Evolutionary conservation across 345 rosid species (phyloP), one percentile per base, ranked within the genome.

Genomic region (Tarenaya hassleriana): DNA sequence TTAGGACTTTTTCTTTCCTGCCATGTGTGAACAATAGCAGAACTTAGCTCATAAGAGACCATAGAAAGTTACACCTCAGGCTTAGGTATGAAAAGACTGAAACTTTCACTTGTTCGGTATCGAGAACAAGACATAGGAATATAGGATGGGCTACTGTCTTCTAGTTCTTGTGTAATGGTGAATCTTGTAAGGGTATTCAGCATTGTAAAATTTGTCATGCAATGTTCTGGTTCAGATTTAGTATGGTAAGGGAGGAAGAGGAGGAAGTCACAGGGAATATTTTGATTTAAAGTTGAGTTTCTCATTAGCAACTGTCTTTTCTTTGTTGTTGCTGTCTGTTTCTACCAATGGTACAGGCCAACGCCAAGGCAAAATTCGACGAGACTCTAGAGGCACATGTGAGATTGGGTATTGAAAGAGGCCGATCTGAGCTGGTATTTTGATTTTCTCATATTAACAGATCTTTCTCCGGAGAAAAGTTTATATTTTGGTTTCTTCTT

Each of bases 311-410:
- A 50, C 24, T 16, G 53, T 5, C 4, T 18, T 38, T 34, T 4
- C 6, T 52, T 16, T 16, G 4, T 16, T 38, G 1, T 8, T 67
- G 39, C 55, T 34, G 21, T 27, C 16, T 47, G 50, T 6, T n/a
- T 58, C 50, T 11, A 32, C 8, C 33, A 43, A 55, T 64, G 68
- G 56, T 72, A 55, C 78, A 92, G 98, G 82, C 74, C 31, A 81
- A 72, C 72, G 88, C 86, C 34, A 79, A 71, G 57, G 75, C 73
- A 0, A 81, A 73, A 0, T 92, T 92, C 50, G 84, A 82, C 56
- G 98, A 92, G 72, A 92, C 94, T 56, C 39, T 88, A 64, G 98
- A 92, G 68, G 96, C 94, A 4, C 98, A 92, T 54, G 98, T 79
- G 16, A 69, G 79, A 48, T 68, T 88, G 69, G 95, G 84, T 17